Evolutionary conservation across 2,329 filamentous ascomycete genomes (phyloP).

Genomic region (Fusarium dimerum): DNA sequence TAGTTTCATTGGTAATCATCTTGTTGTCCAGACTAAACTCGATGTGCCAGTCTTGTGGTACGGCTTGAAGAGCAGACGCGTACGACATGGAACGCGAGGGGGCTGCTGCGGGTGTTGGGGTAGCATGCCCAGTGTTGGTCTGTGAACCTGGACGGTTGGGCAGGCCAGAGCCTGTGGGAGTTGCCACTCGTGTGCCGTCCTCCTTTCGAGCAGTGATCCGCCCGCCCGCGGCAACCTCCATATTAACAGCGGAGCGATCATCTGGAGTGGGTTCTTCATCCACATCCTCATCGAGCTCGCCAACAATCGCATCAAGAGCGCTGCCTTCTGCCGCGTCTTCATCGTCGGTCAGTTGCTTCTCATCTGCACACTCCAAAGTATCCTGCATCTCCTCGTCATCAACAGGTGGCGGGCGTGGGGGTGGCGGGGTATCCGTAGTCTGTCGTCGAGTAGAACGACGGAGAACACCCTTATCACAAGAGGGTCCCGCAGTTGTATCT

Average conservation of each 20-base stretch:
- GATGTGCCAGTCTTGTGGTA: slow-evolving; percentile 94
- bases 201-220: slow-evolving; percentile 91
- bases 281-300: slow-evolving; percentile 84
- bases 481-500: slow-evolving; percentile 48
- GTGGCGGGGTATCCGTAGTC: slow-evolving; percentile 52
- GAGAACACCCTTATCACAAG: slow-evolving; percentile 58
- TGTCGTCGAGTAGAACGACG: slow-evolving; percentile 67
- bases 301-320: slow-evolving; percentile 83
- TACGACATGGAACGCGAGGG: slow-evolving; percentile 75
- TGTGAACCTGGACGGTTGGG: slow-evolving; percentile 44
- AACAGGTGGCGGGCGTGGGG: slow-evolving; percentile 53
- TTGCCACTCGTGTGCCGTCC: slow-evolving; percentile 83
- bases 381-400: slow-evolving; percentile 65
- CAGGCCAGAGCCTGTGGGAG: slow-evolving; percentile 64
- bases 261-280: slow-evolving; percentile 65
- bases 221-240: slow-evolving; percentile 84
- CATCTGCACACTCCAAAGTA: slow-evolving; percentile 88
- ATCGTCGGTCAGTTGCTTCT: slow-evolving; percentile 77
- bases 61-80: slow-evolving; percentile 76
- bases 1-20: slow-evolving; percentile 85
- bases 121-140: slow-evolving; percentile 41
- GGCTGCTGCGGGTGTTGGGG: slow-evolving; percentile 53
- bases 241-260: slow-evolving; percentile 81
- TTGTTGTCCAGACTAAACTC: slow-evolving; percentile 89
- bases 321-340: slow-evolving; percentile 66